Evolutionary conservation across 148 eudicot genomes (phyloP), one percentile per base, ranked within the genome.

Genomic region (Rhododendron ferrugineum): DNA sequence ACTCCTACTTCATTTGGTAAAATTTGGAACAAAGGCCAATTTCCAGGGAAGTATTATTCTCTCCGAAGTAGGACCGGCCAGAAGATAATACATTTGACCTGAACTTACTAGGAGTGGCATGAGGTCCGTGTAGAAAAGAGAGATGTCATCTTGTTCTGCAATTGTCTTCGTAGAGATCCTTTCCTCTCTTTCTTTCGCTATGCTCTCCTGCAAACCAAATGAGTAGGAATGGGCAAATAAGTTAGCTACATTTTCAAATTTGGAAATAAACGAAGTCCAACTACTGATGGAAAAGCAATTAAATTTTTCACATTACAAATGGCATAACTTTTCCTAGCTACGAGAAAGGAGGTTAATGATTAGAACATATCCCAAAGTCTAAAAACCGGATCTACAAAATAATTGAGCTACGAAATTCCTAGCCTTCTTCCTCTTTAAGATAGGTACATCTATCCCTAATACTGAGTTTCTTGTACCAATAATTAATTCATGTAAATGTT

Each of bases 91-190:
- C 14, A 50, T 36, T 36, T 15, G 26, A 7, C 52, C 46, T 26
- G 73, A 44, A 70, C 93, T 90, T 90, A 97, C 99, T 7, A 97
- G 99, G 64, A 97, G 93, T 1, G 98, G 98, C 99, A 97, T 94
- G 84, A 95, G 86, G 89, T 95, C 98, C 6, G 96, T 89, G 87
- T 97, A 95, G 88, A 97, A 94, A 36, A 97, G 90, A 50, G 99
- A 86, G 42, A 93, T 89, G 30, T 97, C 99, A 81, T 97, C 98
- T 58, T 93, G 87, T 68, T 90, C 92, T 40, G 87, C 88, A 86
- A 83, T 60, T 66, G 76, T 84, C 66, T 86, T 86, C 30, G 56
- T 85, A 11, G 88, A 87, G 26, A 83, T 80, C 86, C 80, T 90
- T 16, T 97, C 98, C 86, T 97, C 99, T 84, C 84, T 93, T 91